A percentile compares a stretch with the other conserved stretches of the same genome.
phyloP scores from a whole-genome alignment of 2,329 filamentous ascomycete species.

The Diaporthe nobilis region DNA sequence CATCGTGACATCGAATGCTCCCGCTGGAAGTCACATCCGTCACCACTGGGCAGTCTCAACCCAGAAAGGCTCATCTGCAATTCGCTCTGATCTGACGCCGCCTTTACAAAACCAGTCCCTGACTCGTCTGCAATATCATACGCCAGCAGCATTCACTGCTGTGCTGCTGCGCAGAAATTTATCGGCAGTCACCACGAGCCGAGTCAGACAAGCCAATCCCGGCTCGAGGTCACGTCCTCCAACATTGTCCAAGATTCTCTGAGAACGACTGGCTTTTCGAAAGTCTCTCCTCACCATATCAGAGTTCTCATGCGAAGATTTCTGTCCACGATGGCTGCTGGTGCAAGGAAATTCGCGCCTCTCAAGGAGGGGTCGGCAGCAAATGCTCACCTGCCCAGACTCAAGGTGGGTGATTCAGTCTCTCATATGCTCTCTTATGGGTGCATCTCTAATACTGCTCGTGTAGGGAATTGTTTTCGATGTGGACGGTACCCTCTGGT shows the following conservation, averaged over 20 bases:
- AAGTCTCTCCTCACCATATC: not conserved
- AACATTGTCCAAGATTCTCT: not conserved
- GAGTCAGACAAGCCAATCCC: not conserved
- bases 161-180: not conserved
- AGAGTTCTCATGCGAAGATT: conserved; percentile 50
- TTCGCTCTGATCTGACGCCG: no score
- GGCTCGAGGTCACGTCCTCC: conserved; percentile 3
- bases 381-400: conserved; percentile 56
- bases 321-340: conserved; percentile 59
- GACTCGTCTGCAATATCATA: not conserved
- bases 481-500: conserved; percentile 96
- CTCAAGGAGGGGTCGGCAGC: conserved; percentile 57
- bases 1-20: conserved; percentile 8
- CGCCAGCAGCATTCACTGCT: not conserved
- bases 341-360: conserved; percentile 68
- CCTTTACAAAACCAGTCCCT: not conserved
- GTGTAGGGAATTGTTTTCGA: conserved; percentile 82
- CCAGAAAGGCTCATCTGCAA: not conserved
- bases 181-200: not conserved
- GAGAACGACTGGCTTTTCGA: not conserved
- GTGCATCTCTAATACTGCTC: conserved; percentile 23
- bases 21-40: conserved; percentile 14
- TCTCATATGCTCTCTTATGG: no score
- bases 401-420: conserved; percentile 49
- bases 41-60: conserved; percentile 9